Base-by-base conservation (phyloP, 805 yeast genomes). In the Kazachstania taianensis region DNA sequence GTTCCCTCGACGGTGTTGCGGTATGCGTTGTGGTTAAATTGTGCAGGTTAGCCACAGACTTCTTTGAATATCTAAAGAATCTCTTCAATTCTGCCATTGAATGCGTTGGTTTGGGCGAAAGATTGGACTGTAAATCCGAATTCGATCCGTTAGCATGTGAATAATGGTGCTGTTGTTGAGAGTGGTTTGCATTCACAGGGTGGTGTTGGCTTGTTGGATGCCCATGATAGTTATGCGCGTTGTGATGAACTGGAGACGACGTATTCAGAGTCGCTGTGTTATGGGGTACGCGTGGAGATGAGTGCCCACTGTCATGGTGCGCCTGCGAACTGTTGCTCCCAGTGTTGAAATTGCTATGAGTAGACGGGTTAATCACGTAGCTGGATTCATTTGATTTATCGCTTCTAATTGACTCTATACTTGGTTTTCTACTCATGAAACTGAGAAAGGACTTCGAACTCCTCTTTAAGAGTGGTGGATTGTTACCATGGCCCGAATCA, bases 11-110 rank as follows among this genome's bases (percentile, higher is more conserved):
- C 4, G 3, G 25, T 3, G 25, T 22, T 22, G 40, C 32, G 5
- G 39, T 28, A 24, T 35, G 28, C 14, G 42, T 39, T 23, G 36
- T 34, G 14, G 43, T 17, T 10, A 38, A 22, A 33, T 26, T 27
- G 30, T 36, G 38, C 19, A 38, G 27, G 23, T 32, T 35, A 5
- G 30, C 27, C 34, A 43, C 33, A 5, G 54, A 38, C n/a, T 45
- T 41, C 32, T 46, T 51, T 12, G 48, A 45, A 9, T 83, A 81
- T 50, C 81, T 73, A 55, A 80, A 80, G 46, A 80, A 78, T 49
- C 82, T 67, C 51, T 79, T 80, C 55, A 80, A 61, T 45, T 79
- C 86, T 17, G 72, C 78, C 82, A 79, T 78, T 17, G 84, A 75
- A 40, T 53, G 54, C 25, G 47, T 41, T 20, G 42, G 43, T 36